Conservation (phyloP, 2,329 filamentous ascomycete species). For the Paracoccidioides lutzii region DNA sequence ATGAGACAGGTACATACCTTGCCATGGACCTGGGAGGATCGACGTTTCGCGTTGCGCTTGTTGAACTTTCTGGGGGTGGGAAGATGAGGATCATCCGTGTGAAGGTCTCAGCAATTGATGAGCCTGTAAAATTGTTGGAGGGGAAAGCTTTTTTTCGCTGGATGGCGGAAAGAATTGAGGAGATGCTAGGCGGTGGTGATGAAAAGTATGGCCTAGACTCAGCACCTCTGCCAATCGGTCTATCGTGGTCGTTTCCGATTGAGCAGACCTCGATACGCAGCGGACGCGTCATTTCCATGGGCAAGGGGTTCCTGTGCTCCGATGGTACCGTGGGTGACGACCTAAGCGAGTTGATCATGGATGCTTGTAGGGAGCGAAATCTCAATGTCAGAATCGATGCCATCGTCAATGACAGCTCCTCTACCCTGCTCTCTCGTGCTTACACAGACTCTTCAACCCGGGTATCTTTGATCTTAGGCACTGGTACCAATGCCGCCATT, state of each 20-base stretch:
- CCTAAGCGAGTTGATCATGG: constrained; percentile 46
- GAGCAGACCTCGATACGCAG: constrained; percentile 49
- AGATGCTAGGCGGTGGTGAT: constrained; percentile 35
- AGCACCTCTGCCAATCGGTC: constrained; percentile 41
- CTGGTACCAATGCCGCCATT: constrained; percentile 52
- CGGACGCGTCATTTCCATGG: constrained; percentile 48
- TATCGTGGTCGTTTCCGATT: constrained; percentile 56
- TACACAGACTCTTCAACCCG: constrained; percentile 48
- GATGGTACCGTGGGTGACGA: constrained; percentile 47
- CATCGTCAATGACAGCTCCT: constrained; percentile 52
- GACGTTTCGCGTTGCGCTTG: constrained; percentile 49
- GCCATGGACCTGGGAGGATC: constrained; percentile 55
- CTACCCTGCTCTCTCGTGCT: constrained; percentile 48
- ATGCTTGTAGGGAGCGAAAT: constrained; percentile 41
- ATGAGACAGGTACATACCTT: constrained; percentile 47
- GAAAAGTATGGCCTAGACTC: constrained; percentile 27
- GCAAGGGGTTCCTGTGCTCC: constrained; percentile 51
- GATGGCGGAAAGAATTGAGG: constrained; percentile 49
- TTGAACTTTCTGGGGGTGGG: constrained; percentile 40
- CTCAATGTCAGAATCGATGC: constrained; percentile 48
- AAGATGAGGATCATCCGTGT: constrained; percentile 44
- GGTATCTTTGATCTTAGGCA: constrained; percentile 52
- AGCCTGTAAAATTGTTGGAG: constrained; percentile 40
- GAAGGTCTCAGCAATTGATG: constrained; percentile 44
- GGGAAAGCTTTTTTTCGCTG: constrained; percentile 52